These are phyloP conservation scores for Keqinozyma sinolaborantium DNA, from an alignment of 1,139 yeast genomes.

Conservation along the genomic window DNA sequence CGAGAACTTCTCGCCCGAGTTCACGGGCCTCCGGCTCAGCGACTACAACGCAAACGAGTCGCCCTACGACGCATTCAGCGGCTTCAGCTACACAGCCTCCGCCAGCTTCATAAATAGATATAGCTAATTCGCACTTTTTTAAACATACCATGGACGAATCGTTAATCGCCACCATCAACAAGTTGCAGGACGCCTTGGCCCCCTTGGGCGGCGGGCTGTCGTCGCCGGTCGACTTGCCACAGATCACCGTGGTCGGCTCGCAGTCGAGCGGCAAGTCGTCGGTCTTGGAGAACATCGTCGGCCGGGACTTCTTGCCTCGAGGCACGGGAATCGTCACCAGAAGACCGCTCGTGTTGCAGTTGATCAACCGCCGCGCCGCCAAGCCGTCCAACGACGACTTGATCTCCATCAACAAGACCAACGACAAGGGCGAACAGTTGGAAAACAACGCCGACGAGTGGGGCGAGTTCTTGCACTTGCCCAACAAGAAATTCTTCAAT, in stretches of 20 bases:
- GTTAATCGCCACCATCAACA: slow-evolving; percentile 86
- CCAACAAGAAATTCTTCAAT: slow-evolving; percentile 82
- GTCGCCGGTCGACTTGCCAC: slow-evolving; percentile 89
- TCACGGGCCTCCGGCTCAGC: slow-evolving; percentile 23
- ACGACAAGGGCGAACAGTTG: slow-evolving; percentile 42
- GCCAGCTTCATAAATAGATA: slow-evolving; percentile 17
- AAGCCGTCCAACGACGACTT: slow-evolving; percentile 20
- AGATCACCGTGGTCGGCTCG: slow-evolving; percentile 94
- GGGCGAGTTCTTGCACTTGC: slow-evolving; percentile 96
- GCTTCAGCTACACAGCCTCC: slow-evolving; percentile 30
- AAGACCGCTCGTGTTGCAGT: slow-evolving; percentile 82
- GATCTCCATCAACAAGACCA: slow-evolving; percentile 32
- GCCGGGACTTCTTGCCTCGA: slow-evolving; percentile 91
- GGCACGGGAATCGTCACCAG: slow-evolving; percentile 96
- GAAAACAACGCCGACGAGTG: slow-evolving; percentile 91
- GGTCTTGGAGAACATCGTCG: slow-evolving; percentile 90
- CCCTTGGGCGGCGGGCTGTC: slow-evolving; percentile 86
- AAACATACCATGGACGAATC: slow-evolving; percentile 71
- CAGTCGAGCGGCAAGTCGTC: slow-evolving; percentile 95
- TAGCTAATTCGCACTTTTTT: slow-evolving; percentile 2
- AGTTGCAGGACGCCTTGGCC: slow-evolving; percentile 90
- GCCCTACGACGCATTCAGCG: slow-evolving; percentile 14
- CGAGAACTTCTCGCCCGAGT: slow-evolving; percentile 29
- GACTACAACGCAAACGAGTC: slow-evolving; percentile 13
- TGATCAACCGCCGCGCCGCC: slow-evolving; percentile 62